These are phyloP conservation scores for Vigna angularis DNA, from an alignment of 306 rosid genomes.

Conservation along the genomic window DNA sequence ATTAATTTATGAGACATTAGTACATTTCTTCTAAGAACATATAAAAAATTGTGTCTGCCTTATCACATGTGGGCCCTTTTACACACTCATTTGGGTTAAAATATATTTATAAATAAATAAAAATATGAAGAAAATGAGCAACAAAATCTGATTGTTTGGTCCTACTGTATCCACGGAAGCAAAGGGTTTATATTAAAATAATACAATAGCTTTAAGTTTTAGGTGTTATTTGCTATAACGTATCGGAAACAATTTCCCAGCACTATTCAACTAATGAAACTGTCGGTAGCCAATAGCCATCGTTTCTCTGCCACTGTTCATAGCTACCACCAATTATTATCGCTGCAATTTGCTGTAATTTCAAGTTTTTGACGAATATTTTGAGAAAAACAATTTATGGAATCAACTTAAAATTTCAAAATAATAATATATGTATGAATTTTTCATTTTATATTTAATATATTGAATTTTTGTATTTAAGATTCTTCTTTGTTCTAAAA, in stretches of 20 bases:
- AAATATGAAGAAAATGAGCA: conserved; percentile 4
- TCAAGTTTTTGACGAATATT: background rate
- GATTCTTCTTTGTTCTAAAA: too few relatives aligned
- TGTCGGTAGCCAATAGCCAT: conserved; percentile 46
- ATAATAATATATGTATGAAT: too few relatives aligned
- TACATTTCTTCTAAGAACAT: too few relatives aligned
- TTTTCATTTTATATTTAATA: too few relatives aligned
- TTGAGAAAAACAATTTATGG: too few relatives aligned
- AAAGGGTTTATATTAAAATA: conserved; percentile 22
- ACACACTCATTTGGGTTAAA: conserved; percentile 17
- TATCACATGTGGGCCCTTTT: background rate
- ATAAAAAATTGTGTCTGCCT: too few relatives aligned
- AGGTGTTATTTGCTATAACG: conserved; percentile 36
- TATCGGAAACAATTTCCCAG: conserved; percentile 28
- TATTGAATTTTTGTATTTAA: too few relatives aligned
- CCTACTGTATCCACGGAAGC: conserved; percentile 36
- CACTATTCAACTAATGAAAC: conserved; percentile 39
- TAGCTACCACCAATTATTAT: background rate
- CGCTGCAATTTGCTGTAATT: background rate
- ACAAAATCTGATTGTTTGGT: conserved; percentile 40
- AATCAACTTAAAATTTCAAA: too few relatives aligned
- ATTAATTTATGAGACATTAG: too few relatives aligned
- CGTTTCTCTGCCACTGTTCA: conserved; percentile 9
- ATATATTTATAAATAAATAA: background rate
- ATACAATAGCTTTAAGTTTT: conserved; percentile 29